phyloP scores from a whole-genome alignment of 202 grass and related monocot genomes.

The Carex sylvatica region DNA sequence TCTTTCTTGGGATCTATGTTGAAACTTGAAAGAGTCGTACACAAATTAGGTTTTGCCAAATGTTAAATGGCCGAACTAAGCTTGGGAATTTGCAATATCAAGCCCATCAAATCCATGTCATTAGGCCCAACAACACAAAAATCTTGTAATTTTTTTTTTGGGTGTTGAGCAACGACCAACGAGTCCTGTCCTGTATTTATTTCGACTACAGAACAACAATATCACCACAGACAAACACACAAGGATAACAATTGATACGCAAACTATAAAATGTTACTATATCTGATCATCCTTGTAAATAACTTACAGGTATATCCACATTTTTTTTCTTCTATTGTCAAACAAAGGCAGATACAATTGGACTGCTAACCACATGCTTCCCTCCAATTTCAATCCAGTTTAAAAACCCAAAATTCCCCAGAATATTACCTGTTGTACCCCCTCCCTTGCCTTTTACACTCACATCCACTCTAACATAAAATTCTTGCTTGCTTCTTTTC shows the following conservation, averaged over 20 bases:
- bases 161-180: not conserved
- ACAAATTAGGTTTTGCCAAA: not conserved
- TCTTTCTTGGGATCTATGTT: not conserved
- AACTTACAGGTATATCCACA: not conserved
- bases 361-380: conserved; percentile 62
- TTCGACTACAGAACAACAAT: not conserved
- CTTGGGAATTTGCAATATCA: not conserved
- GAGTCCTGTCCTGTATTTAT: not conserved
- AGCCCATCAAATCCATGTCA: not conserved
- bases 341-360: conserved; percentile 66
- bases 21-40: not conserved
- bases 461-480: conserved; percentile 48
- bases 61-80: not conserved
- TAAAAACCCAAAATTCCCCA: conserved; percentile 65
- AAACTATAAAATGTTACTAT: not conserved
- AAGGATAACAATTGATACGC: not conserved
- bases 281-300: not conserved
- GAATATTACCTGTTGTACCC: conserved; percentile 9
- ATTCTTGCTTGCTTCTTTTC: conserved; percentile 54
- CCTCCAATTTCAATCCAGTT: conserved; percentile 71
- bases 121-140: not conserved
- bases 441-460: conserved; percentile 31
- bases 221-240: too few relatives aligned
- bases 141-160: not conserved
- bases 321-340: not conserved